A percentile compares a stretch with the other conserved stretches of the same genome.
Evolutionary conservation across 495 filamentous ascomycete species (phyloP).

Genomic region (Trichoderma gamsii): DNA sequence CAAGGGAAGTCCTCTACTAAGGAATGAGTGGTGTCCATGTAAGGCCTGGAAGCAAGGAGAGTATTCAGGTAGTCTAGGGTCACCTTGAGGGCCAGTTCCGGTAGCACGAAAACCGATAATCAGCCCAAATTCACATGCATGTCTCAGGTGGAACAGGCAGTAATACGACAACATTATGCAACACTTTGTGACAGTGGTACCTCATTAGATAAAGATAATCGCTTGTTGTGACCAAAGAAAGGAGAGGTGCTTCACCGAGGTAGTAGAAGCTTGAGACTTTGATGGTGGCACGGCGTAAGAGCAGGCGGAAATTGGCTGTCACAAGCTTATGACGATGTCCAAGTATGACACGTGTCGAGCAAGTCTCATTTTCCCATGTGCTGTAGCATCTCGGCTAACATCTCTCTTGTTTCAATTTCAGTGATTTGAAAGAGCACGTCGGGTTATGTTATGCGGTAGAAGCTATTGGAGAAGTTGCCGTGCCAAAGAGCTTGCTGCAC

Average conservation of each 20-base stretch:
- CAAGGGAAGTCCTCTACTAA: background rate
- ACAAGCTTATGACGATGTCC: background rate
- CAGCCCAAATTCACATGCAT: background rate
- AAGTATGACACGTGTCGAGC: background rate
- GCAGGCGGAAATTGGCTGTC: background rate
- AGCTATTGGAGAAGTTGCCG: too few species aligned
- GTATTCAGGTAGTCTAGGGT: background rate
- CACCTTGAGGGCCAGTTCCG: background rate
- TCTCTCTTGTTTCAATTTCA: background rate
- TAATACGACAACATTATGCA: background rate
- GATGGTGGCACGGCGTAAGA: background rate
- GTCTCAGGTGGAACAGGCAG: background rate
- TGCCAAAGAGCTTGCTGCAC: too few species aligned
- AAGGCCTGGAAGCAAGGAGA: background rate
- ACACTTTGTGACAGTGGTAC: background rate
- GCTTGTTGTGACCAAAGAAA: constrained; percentile 7
- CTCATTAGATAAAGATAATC: background rate
- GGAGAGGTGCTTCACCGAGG: background rate
- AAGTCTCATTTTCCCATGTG: background rate
- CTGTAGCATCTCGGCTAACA: background rate
- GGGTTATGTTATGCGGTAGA: too few species aligned
- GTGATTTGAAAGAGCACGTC: background rate
- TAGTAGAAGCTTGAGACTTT: background rate
- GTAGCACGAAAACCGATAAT: background rate
- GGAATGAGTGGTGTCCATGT: background rate